phyloP scores from a whole-genome alignment of 192 early-diverging fungal species.

The Backusella tuberculispora region DNA sequence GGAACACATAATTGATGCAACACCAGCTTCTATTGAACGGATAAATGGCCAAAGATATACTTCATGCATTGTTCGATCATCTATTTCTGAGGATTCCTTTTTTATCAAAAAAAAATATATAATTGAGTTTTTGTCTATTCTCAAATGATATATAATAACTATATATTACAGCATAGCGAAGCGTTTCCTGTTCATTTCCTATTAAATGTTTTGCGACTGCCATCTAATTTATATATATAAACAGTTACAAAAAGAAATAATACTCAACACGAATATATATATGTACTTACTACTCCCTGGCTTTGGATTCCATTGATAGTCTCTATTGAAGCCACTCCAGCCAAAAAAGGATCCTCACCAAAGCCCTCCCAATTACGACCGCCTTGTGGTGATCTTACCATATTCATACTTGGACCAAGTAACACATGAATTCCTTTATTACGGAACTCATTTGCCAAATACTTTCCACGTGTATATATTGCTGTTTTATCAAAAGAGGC shows the following conservation, averaged over 20 bases:
- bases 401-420: conserved; percentile 50
- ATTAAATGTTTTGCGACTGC: conserved; percentile 27
- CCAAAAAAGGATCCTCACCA: conserved; percentile 35
- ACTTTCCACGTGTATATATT: conserved; percentile 48
- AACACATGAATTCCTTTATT: conserved; percentile 60
- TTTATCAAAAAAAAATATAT: background rate
- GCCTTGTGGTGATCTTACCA: conserved; percentile 27
- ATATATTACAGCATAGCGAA: background rate
- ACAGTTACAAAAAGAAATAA: background rate
- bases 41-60: conserved; percentile 66
- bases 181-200: conserved; percentile 33
- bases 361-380: conserved; percentile 31
- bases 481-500: conserved; percentile 59
- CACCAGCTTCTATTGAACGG: conserved; percentile 54
- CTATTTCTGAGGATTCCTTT: conserved; percentile 45
- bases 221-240: background rate
- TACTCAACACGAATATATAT: background rate
- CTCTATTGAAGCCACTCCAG: conserved; percentile 11
- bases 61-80: conserved; percentile 62
- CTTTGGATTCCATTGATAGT: conserved; percentile 26
- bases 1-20: conserved; percentile 61
- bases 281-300: conserved; percentile 25
- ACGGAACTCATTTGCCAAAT: conserved; percentile 58
- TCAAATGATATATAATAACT: background rate
- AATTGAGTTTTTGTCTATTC: background rate